Evolutionary conservation across 2,329 filamentous ascomycete species (phyloP).

Genomic region (Scytalidium sp.): DNA sequence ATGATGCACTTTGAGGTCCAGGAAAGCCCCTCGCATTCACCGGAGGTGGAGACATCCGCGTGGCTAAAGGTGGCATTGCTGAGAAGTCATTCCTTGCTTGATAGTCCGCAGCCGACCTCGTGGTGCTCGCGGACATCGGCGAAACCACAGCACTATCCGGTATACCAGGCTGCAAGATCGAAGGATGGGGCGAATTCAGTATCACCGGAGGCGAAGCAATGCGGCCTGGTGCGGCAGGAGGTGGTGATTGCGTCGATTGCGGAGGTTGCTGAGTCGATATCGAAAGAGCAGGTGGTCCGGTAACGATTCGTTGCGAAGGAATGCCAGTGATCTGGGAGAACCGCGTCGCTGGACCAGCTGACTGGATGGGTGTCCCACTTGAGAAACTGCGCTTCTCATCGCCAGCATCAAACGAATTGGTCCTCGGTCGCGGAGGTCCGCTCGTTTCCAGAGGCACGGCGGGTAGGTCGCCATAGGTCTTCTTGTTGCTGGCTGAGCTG

Average conservation of each 20-base stretch:
- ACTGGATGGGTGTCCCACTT: slow-evolving; percentile 16
- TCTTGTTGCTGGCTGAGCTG: slow-evolving; percentile 14
- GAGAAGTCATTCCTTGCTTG: slow-evolving; percentile 46
- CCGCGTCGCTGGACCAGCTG: slow-evolving; percentile 20
- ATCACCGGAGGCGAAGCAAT: slow-evolving; percentile 8
- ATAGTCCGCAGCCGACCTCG: slow-evolving; percentile 24
- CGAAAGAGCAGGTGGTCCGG: slow-evolving; percentile 19
- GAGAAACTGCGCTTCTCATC: slow-evolving; percentile 51
- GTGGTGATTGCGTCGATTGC: slow-evolving; percentile 4
- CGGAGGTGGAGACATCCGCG: not conserved
- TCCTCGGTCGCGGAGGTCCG: slow-evolving; percentile 17
- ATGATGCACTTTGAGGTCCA: slow-evolving; percentile 24
- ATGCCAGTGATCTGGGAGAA: slow-evolving; percentile 25
- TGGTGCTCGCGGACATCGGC: slow-evolving; percentile 20
- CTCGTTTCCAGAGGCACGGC: slow-evolving; percentile 12
- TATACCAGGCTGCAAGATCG: slow-evolving; percentile 4
- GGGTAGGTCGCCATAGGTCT: slow-evolving; percentile 28
- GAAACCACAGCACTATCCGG: slow-evolving; percentile 12
- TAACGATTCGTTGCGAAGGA: slow-evolving; percentile 15
- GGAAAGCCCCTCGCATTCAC: slow-evolving; percentile 39
- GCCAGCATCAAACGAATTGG: slow-evolving; percentile 51
- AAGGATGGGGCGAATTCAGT: slow-evolving; percentile 14
- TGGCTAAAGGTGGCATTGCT: slow-evolving; percentile 41
- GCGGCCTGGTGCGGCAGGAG: slow-evolving; percentile 16
- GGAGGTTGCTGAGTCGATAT: slow-evolving; percentile 19